Evolutionary conservation across 2,329 filamentous ascomycete genomes (phyloP), one percentile per base, ranked within the genome.

Genomic region (Penicillium sp.): DNA sequence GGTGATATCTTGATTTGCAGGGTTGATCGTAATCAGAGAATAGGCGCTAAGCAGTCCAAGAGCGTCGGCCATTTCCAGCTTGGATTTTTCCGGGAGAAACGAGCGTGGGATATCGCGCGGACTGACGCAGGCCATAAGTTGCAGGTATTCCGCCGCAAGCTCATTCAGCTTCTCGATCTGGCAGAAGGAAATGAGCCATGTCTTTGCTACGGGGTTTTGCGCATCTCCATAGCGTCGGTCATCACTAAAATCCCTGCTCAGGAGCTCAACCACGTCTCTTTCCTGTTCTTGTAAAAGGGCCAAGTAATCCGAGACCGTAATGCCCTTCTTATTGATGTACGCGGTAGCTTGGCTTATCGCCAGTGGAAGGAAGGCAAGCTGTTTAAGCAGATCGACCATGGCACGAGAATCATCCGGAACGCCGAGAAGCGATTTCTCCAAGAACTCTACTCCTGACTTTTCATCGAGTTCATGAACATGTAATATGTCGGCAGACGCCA

Each of bases 111-210:
- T 74, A 23, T 69, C 63, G 3, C 65, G 67, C 2, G 65, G 65
- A 35, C 70, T 63, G 1, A 78, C 60, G 29, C 74, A 73, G 7
- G 71, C 66, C 66, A 78, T 76, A 2, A 73, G 64, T 0, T 66
- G 67, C 1, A 78, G 65, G 49, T 71, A 60, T 2, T 55, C 45
- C 9, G 51, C 31, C 3, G 58, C 58, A 15, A 45, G 11, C 15
- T 13, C 13, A 17, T 56, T 46, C 17, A 66, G 44, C 23, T 61
- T 53, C 50, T 64, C 69, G 9, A 67, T 63, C 23, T 66, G 54
- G 5, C 53, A 11, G 6, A 67, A 67, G 5, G 57, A 66, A 7
- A 64, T 58, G 0, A 64, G 29, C 64, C 59, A 67, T 0, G 65
- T 67, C 0, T 41, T 52, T 2, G 48, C 45, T 5, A 66, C 58